Percentiles rank a stretch among this genome's conserved stretches.
Conservation (phyloP, 495 filamentous ascomycete species). For the Pseudevernia furfuracea region DNA sequence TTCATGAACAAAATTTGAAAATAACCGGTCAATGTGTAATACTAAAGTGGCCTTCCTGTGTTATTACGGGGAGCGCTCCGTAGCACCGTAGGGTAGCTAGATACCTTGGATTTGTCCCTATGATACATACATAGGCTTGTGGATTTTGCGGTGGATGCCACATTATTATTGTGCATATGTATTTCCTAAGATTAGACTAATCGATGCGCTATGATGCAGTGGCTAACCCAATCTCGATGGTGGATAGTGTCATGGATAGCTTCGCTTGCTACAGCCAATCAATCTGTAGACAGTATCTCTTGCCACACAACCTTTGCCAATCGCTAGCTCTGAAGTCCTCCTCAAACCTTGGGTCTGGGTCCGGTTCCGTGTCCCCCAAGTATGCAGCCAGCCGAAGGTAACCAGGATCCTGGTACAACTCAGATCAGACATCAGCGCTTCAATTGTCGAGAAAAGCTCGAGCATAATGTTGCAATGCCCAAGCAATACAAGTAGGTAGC, state of each 20-base stretch:
- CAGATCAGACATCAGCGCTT: constrained; percentile 8
- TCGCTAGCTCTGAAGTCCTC: background rate
- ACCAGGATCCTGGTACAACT: constrained; percentile 3
- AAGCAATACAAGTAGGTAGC: no score
- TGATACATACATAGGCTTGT: background rate
- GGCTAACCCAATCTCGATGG: background rate
- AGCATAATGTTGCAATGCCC: background rate
- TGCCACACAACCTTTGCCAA: background rate
- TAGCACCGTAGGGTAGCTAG: no score
- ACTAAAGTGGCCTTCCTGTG: background rate
- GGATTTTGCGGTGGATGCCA: background rate
- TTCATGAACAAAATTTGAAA: no score
- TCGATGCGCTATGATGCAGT: background rate
- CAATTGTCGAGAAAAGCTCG: background rate
- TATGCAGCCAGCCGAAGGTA: constrained; percentile 1
- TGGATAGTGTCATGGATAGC: background rate
- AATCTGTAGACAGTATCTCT: background rate
- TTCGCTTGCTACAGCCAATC: constrained; percentile 1
- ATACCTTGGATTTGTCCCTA: no score
- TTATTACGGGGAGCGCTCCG: no score
- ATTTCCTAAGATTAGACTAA: background rate
- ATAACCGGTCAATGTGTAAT: no score
- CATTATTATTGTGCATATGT: background rate
- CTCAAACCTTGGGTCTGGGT: constrained; percentile 3
- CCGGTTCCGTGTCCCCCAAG: background rate